Evolutionary conservation across 805 yeast species (phyloP).

Genomic region (Kuraishia borneana): DNA sequence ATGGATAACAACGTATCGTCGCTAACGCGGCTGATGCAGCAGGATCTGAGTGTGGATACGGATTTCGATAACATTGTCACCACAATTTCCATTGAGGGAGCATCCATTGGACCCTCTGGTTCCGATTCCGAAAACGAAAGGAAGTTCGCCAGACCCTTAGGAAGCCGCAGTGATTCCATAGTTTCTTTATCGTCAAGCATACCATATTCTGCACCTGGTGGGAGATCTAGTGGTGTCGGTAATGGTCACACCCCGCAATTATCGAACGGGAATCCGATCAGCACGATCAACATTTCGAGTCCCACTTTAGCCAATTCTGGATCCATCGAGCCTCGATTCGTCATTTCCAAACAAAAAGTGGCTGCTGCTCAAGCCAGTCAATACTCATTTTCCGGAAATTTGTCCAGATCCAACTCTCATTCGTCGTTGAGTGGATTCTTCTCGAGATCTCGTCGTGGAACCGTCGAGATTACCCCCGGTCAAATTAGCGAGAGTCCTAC

Average conservation of each 20-base stretch:
- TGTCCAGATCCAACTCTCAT: constrained; percentile 24
- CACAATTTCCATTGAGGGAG: constrained; percentile 21
- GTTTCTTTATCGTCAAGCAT: constrained; percentile 46
- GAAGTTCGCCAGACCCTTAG: not conserved
- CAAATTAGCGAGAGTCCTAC: too few species aligned
- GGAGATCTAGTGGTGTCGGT: constrained; percentile 18
- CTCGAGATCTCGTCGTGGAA: constrained; percentile 28
- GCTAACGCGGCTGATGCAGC: constrained; percentile 21
- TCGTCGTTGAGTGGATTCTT: constrained; percentile 42
- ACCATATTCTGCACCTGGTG: constrained; percentile 68
- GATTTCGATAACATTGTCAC: constrained; percentile 16
- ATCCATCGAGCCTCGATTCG: constrained; percentile 75
- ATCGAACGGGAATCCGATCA: constrained; percentile 45
- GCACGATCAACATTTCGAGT: constrained; percentile 57
- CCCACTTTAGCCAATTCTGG: constrained; percentile 48
- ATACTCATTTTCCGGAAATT: constrained; percentile 6
- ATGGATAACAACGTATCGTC: constrained; percentile 17
- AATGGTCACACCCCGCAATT: constrained; percentile 31
- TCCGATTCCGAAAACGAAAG: not conserved
- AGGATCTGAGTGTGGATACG: constrained; percentile 10
- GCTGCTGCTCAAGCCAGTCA: constrained; percentile 30
- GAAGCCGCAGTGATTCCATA: constrained; percentile 9
- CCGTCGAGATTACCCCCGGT: too few species aligned
- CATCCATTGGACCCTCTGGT: constrained; percentile 4
- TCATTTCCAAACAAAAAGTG: constrained; percentile 69